Evolutionary conservation across 2,329 filamentous ascomycete genomes (phyloP).

Genomic region (Trichoderma atroviride): DNA sequence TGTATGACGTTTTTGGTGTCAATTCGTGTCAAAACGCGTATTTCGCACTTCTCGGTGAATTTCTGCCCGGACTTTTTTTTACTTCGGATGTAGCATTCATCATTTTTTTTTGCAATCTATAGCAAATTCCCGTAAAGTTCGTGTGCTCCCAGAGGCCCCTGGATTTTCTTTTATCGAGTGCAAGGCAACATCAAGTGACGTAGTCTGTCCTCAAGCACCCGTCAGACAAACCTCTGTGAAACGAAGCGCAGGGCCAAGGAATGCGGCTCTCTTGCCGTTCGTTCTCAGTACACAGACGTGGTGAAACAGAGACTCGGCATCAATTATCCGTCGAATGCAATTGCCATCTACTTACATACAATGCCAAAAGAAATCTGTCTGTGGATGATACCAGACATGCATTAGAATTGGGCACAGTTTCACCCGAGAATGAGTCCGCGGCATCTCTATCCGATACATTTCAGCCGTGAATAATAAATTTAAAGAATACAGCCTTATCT

Average conservation of each 20-base stretch:
- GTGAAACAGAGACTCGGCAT: slow-evolving; percentile 18
- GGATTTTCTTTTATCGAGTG: background rate
- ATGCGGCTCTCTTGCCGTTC: background rate
- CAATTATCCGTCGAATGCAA: background rate
- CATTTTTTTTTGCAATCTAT: background rate
- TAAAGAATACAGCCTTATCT: background rate
- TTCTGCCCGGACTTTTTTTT: background rate
- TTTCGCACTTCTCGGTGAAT: background rate
- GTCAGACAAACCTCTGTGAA: background rate
- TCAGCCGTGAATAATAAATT: background rate
- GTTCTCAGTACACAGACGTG: background rate
- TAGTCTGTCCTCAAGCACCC: background rate
- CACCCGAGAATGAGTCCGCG: background rate
- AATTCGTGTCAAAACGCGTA: background rate
- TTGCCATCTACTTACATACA: background rate
- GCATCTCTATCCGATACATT: background rate
- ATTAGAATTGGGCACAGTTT: background rate
- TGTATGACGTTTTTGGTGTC: background rate
- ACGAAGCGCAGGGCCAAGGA: background rate
- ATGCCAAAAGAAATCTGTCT: background rate
- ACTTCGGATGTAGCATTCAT: background rate
- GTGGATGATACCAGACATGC: background rate
- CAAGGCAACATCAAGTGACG: background rate
- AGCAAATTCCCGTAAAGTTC: background rate
- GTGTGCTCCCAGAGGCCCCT: no score